Base-by-base conservation (phyloP, 228 moss, liverwort and hornwort species). In the Sphagnum magellanicum region DNA sequence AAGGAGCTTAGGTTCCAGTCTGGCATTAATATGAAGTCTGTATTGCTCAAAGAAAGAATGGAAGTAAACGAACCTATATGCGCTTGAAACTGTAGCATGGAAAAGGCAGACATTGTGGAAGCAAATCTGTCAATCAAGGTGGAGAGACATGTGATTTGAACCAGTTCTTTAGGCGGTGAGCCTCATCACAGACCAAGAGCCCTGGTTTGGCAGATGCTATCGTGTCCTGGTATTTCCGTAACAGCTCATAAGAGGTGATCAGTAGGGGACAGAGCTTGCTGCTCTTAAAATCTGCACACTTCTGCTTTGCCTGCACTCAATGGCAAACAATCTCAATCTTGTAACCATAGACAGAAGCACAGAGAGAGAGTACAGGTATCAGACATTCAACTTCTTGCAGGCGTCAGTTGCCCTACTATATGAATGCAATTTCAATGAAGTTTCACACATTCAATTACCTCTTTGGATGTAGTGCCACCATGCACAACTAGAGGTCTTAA, bases 161-260 rank as follows among this genome's bases (percentile, higher is more conserved):
- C 93, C 93, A 94, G 78, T 91, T 94, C 71, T 94, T 94, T 50
- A 94, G 84, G 67, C 93, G 85, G 84, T 94, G 93, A 74, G 93
- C 91, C 81, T 94, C 93, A 61, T 94, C 93, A 78, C 93, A 94
- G 67, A 94, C 86, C 50, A 91, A 84, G 17, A 94, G 82, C 64
- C 81, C 93, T 52, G 86, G 89, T 74, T 91, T 84, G 53, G 91
- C 78, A 60, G 89, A 75, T 75, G 76, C 83, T 50, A 94, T 73
- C 64, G 73, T 63, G 55, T 84, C 87, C 52, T 84, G 82, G 65
- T 94, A 83, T 74, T 94, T 94, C 67, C 93, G 87, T 63, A 94
- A 73, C 60, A 91, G 76, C 76, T 94, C 93, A 71, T 89, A 94
- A 14, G 93, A 94, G 60, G 93, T 94, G 72, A 91, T 86, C 52